Evolutionary conservation across 2,329 filamentous ascomycete genomes (phyloP), one percentile per base, ranked within the genome.

Genomic region (Ascochyta fabae): DNA sequence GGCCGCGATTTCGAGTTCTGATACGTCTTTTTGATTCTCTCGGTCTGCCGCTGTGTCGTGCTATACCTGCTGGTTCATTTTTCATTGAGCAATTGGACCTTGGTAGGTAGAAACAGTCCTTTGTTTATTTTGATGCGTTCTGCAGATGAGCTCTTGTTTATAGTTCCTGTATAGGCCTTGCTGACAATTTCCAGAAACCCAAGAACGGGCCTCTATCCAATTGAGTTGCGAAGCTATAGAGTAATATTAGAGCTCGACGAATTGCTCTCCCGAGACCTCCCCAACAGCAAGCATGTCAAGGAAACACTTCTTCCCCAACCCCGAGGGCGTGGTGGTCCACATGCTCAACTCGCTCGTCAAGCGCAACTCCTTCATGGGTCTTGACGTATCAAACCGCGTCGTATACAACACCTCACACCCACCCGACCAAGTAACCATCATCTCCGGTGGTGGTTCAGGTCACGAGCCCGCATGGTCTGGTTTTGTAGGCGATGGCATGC

Each of bases 221-320:
- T 24, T 27, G 29, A 16, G 16, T 16, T 19, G 12, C n/a, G n/a
- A 23, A 13, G 33, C 33, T 6, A 16, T 23, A 26, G 10, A 13
- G 7, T 29, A 19, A 15, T 22, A 33, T 24, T 24, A 8, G 4
- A 23, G 19, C 35, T n/a, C 22, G 22, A 27, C 13, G 16, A 31
- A 7, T n/a, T 3, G 19, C 13, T 24, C 16, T 12, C 8, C 16
- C 6, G 12, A 7, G 13, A 16, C 8, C n/a, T 29, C 6, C 13
- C 3, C 29, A 16, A 47, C 19, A 8, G 39, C 38, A 40, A 53
- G 23, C 9, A 84, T 84, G 81, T 82, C 80, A 31, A 76, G 79
- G 24, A 84, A 83, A 70, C 81, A 84, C 66, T 84, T 83, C 71
- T 84, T 84, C 58, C 75, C 78, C 29, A 77, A 76, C 47, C 80